A percentile compares a stretch with the other conserved stretches of the same genome.
Evolutionary conservation across 225 moss, liverwort and hornwort species (phyloP).

Genomic region (Polytrichum commune): DNA sequence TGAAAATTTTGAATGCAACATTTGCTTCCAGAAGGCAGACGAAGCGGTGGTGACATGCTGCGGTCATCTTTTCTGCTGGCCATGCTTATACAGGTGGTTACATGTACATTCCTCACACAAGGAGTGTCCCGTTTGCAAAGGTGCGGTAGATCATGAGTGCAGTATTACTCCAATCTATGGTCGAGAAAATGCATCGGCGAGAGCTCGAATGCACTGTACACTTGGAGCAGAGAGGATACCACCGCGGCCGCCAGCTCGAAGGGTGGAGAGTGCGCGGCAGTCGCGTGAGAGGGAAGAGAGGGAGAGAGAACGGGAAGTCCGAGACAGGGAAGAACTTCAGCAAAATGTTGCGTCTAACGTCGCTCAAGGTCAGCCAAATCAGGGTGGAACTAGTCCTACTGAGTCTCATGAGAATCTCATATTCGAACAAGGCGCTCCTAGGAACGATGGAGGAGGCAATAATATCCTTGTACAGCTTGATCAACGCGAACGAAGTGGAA

Average conservation of each 20-base stretch:
- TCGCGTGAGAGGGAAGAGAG: conserved; percentile 36
- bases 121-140: conserved; percentile 74
- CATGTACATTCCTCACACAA: conserved; percentile 68
- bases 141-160: conserved; percentile 49
- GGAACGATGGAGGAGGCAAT: conserved; percentile 8
- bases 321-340: conserved; percentile 28
- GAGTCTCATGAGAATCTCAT: background rate
- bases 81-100: conserved; percentile 75
- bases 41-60: conserved; percentile 72
- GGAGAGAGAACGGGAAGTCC: conserved; percentile 29
- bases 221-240: conserved; percentile 38
- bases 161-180: conserved; percentile 79
- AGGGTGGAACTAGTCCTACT: background rate
- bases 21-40: conserved; percentile 71
- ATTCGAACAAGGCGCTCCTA: background rate
- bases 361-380: background rate
- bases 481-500: conserved; percentile 23
- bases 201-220: conserved; percentile 22
- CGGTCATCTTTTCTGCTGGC: conserved; percentile 77
- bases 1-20: conserved; percentile 75
- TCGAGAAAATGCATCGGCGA: conserved; percentile 41
- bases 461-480: conserved; percentile 21
- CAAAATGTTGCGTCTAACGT: conserved; percentile 30
- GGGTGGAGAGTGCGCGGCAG: conserved; percentile 31
- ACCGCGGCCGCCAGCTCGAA: conserved; percentile 54